Percentiles rank a stretch among this genome's conserved stretches.
Conservation (phyloP, 2,329 filamentous ascomycete genomes). For the Hypocrella siamensis region DNA sequence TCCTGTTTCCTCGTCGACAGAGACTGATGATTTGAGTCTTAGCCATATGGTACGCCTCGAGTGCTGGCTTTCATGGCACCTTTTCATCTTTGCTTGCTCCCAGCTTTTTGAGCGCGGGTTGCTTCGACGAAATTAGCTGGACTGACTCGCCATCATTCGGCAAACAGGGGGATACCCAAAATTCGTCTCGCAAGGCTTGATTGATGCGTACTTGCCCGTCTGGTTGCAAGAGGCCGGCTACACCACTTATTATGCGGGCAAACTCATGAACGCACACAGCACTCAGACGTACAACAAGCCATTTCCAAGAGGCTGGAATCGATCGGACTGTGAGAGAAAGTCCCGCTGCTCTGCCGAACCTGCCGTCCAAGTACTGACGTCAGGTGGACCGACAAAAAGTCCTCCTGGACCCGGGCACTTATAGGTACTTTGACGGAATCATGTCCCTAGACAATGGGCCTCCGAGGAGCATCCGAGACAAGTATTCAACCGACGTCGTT, state of each 20-base stretch:
- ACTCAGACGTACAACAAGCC: constrained; percentile 45
- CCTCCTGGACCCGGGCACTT: constrained; percentile 19
- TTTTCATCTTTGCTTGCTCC: no score
- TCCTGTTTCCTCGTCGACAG: not conserved
- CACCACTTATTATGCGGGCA: constrained; percentile 58
- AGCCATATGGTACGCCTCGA: no score
- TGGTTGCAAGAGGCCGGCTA: constrained; percentile 58
- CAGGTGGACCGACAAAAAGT: constrained; percentile 7
- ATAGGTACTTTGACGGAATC: constrained; percentile 31
- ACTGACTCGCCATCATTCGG: not conserved
- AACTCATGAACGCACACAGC: constrained; percentile 51
- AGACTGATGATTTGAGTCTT: no score
- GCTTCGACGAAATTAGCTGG: not conserved
- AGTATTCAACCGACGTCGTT: constrained; percentile 38
- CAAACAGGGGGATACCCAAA: constrained; percentile 38
- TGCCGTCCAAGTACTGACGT: not conserved
- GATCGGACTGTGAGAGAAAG: constrained; percentile 16
- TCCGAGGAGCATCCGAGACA: constrained; percentile 15
- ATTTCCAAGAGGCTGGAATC: constrained; percentile 41
- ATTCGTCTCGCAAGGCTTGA: constrained; percentile 47
- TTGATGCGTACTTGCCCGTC: constrained; percentile 51
- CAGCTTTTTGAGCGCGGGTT: not conserved
- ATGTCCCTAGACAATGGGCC: constrained; percentile 11
- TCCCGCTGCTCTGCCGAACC: no score
- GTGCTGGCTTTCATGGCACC: no score